Conservation (phyloP, 257 asterid species). For the Forsythia viridissima region DNA sequence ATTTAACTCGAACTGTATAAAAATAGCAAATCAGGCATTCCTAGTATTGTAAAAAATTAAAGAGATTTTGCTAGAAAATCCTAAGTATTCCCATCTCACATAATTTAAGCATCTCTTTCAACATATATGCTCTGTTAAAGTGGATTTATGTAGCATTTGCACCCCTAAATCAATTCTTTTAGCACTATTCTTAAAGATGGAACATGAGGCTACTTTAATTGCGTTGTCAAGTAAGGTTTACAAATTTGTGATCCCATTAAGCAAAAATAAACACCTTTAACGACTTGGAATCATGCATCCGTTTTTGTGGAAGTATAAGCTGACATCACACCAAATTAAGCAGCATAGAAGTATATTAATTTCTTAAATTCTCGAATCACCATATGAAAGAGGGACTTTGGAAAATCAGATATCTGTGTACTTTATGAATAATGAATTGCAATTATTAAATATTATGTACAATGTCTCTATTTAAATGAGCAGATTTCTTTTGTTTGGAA, state of each 20-base stretch:
- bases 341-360: neutral
- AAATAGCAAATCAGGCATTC: neutral
- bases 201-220: neutral
- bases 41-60: neutral
- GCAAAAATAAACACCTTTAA: neutral
- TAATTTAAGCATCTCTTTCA: neutral
- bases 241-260: neutral
- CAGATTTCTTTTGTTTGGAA: conserved; percentile 6
- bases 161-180: neutral
- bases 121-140: neutral
- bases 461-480: neutral
- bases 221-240: neutral
- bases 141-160: neutral
- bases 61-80: neutral
- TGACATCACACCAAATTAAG: neutral
- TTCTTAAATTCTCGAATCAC: neutral
- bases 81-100: neutral
- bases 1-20: neutral
- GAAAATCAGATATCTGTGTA: neutral
- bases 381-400: neutral
- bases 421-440: neutral
- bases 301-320: neutral
- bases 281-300: neutral
- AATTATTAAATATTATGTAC: neutral
- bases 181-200: neutral